These are phyloP conservation scores for Colletotrichum tamarilloi DNA, from an alignment of 2,329 filamentous ascomycete species.

Conservation along the genomic window DNA sequence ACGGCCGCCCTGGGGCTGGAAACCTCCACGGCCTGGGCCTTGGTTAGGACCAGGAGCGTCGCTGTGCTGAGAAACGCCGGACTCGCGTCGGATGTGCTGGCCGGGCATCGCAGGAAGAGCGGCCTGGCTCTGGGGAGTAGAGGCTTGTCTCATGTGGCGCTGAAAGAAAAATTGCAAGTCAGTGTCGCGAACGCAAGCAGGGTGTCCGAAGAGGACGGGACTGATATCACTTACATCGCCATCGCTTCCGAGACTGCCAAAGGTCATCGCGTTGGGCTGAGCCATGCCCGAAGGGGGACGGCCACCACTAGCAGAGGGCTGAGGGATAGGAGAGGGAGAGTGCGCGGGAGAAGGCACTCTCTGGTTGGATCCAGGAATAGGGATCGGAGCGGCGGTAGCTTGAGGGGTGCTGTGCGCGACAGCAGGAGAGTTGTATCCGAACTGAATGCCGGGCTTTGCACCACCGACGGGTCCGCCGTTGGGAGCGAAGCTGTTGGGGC, in stretches of 20 bases:
- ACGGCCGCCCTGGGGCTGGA: constrained; percentile 59
- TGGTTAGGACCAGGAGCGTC: constrained; percentile 71
- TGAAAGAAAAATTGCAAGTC: constrained; percentile 43
- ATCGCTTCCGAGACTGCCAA: constrained; percentile 86
- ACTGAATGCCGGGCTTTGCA: constrained; percentile 77
- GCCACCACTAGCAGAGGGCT: constrained; percentile 84
- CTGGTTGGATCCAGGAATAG: constrained; percentile 72
- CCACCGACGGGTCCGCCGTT: constrained; percentile 76
- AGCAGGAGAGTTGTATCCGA: constrained; percentile 81
- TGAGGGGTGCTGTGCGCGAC: constrained; percentile 76
- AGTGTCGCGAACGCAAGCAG: neutral
- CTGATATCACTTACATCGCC: constrained; percentile 75
- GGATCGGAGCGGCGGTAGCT: constrained; percentile 64
- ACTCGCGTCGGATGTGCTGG: constrained; percentile 84
- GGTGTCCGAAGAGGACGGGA: neutral
- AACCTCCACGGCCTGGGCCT: constrained; percentile 68
- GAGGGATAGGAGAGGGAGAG: constrained; percentile 93
- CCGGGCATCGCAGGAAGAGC: constrained; percentile 73
- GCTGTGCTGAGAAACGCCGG: constrained; percentile 56
- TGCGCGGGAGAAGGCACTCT: constrained; percentile 85
- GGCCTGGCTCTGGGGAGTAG: constrained; percentile 67
- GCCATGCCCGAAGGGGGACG: constrained; percentile 84
- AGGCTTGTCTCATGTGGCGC: constrained; percentile 77
- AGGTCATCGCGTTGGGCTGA: constrained; percentile 76
- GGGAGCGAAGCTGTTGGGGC: constrained; percentile 77